Percentiles rank a stretch among this genome's conserved stretches.
phyloP scores from a whole-genome alignment of 23 red algal genomes.

The Gracilariopsis chorda region DNA sequence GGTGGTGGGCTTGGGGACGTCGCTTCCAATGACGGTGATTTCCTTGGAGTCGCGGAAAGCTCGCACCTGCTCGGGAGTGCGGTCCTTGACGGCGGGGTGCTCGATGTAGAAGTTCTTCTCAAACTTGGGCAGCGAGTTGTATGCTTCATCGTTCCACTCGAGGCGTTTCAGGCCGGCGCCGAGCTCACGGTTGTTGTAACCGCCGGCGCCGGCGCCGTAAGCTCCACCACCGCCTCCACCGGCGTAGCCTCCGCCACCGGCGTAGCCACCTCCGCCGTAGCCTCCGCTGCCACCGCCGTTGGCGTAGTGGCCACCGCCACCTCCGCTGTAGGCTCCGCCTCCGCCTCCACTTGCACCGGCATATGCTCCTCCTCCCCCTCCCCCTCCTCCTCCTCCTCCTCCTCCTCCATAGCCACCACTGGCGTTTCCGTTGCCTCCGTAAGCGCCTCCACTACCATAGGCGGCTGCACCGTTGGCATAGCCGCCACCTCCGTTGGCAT shows the following conservation, averaged over 20 bases:
- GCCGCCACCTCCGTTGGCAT: not conserved
- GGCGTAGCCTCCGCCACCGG: not conserved
- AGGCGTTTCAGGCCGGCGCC: slow-evolving; percentile 49
- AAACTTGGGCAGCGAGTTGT: slow-evolving; percentile 76
- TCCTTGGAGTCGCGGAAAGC: slow-evolving; percentile 67
- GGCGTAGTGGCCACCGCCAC: not conserved
- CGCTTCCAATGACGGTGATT: slow-evolving; percentile 70
- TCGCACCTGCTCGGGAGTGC: slow-evolving; percentile 37
- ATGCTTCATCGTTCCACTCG: slow-evolving; percentile 33
- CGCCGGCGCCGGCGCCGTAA: slow-evolving; percentile 20
- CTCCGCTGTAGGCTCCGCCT: not conserved
- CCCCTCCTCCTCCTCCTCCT: slow-evolving; percentile 6
- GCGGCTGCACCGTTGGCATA: not conserved
- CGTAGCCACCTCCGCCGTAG: not conserved
- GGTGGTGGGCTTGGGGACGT: slow-evolving; percentile 77
- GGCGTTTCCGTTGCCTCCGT: not conserved
- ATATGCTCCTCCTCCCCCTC: not conserved
- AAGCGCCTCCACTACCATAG: not conserved
- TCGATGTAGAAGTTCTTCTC: slow-evolving; percentile 98
- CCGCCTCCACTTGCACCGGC: not conserved
- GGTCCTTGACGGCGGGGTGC: slow-evolving; percentile 80
- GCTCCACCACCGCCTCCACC: not conserved
- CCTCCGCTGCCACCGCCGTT: not conserved
- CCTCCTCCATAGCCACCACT: slow-evolving; percentile 1
- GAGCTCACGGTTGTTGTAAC: slow-evolving; percentile 19